A percentile compares a stretch with the other conserved stretches of the same genome.
phyloP scores from a whole-genome alignment of 2,329 filamentous ascomycete species.

The Parafenestella ontariensis region DNA sequence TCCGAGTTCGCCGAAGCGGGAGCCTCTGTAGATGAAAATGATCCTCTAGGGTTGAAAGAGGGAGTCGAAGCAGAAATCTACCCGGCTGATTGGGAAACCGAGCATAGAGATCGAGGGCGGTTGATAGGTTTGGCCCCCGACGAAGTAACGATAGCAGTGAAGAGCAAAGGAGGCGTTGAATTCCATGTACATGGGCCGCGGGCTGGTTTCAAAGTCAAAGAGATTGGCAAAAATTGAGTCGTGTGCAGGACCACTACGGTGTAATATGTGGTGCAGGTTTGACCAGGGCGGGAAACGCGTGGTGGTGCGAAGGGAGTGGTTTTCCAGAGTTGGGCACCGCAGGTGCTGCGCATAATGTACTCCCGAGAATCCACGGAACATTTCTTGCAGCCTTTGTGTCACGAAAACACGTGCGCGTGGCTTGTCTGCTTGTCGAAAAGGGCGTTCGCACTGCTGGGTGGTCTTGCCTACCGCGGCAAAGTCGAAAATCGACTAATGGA shows the following conservation, averaged over 20 bases:
- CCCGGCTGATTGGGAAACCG: slow-evolving; percentile 28
- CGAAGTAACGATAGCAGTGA: slow-evolving; percentile 31
- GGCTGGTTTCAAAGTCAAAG: slow-evolving; percentile 33
- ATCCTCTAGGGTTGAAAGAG: slow-evolving; percentile 60
- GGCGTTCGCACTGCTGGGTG: slow-evolving; percentile 10
- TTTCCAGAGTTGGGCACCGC: slow-evolving; percentile 22
- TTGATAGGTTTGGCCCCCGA: slow-evolving; percentile 29
- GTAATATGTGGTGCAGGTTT: slow-evolving; percentile 28
- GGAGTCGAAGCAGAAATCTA: slow-evolving; percentile 59
- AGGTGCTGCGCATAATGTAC: slow-evolving; percentile 22
- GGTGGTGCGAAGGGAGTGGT: slow-evolving; percentile 19
- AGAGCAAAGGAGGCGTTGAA: slow-evolving; percentile 17
- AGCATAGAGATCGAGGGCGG: slow-evolving; percentile 27
- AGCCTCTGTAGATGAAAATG: slow-evolving; percentile 55
- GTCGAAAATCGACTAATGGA: slow-evolving; percentile 34
- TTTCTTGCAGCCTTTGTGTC: slow-evolving; percentile 19
- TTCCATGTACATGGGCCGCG: slow-evolving; percentile 34
- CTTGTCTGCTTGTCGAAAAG: slow-evolving; percentile 27
- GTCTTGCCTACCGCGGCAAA: slow-evolving; percentile 15
- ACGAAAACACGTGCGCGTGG: slow-evolving; percentile 33
- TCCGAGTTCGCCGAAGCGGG: slow-evolving; percentile 58
- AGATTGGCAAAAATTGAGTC: slow-evolving; percentile 15
- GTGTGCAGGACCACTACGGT: slow-evolving; percentile 6
- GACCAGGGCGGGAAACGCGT: slow-evolving; percentile 16
- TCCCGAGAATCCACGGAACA: slow-evolving; percentile 22